Evolutionary conservation across 2,329 filamentous ascomycete species (phyloP), one percentile per base, ranked within the genome.

Genomic region (Xylariaceae sp.): DNA sequence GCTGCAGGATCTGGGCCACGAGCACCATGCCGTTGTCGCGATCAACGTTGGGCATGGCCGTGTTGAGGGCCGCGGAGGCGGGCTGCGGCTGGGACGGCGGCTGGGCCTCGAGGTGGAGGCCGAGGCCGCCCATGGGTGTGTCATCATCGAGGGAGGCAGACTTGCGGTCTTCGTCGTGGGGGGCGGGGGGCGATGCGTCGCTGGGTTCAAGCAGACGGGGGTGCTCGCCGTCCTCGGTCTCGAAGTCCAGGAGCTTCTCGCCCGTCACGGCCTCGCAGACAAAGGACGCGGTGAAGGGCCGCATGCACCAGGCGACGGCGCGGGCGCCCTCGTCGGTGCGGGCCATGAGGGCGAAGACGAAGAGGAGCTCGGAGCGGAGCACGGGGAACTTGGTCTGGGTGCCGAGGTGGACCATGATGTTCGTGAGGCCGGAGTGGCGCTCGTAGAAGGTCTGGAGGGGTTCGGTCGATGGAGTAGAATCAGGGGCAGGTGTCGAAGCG

Each of bases 1-100:
- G 67, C 52, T 68, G 69, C 31, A 80, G 51, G 39, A 84, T 52
- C 57, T 81, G 74, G 2, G 71, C 71, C 3, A 80, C 68, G 42
- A 84, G 57, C 1, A 83, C 75, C 17, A 84, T 60, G 0, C 71
- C 77, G 46, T 84, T 84, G 57, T 83, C 79, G 8, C 78, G 68
- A 51, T 83, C 79, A 4, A 77, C 65, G 44, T 67, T 68, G 1
- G 64, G 62, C 64, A 75, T 73, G 6, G 22, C 6, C 22, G 22
- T 26, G 22, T 11, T 26, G 22, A 26, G 22, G 39, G 26, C 15
- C 28, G n/a, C 7, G 15, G 24, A 22, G 39, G 3, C 4, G 65
- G 66, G 69, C 32, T 64, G 58, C 41, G 69, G 64, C 18, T 61
- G 62, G 1, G 66, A 61, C 37, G 75, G 68, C 3, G 66, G 64